Base-by-base conservation (phyloP, 192 early-diverging fungal genomes). In the Backusella morwellensis region DNA sequence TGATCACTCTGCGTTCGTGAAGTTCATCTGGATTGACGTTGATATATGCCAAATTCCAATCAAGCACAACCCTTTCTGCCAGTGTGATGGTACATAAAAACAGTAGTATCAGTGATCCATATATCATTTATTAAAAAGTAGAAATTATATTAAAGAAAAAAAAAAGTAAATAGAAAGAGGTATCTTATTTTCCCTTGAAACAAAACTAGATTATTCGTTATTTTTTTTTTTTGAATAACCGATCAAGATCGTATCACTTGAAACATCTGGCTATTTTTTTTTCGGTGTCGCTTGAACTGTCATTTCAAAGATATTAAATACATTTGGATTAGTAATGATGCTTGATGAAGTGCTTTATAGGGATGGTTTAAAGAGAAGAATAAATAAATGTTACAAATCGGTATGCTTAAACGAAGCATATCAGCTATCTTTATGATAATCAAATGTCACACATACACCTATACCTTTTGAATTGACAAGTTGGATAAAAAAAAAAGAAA, bases 21-120 rank as follows among this genome's bases (percentile, higher is more conserved):
- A 88, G 77, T 29, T 90, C 91, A 82, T 95, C 92, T 3, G 92
- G 92, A 68, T 91, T 91, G 2, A 85, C 87, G 15, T 72, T 82
- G 12, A 88, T 84, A 44, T 91, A 91, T 14, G 84, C 85, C 74
- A 93, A 84, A 77, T 92, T 86, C 92, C 92, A 93, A 84, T 92
- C 79, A 81, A 87, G 86, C 21, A 79, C 85, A 50, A 92, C 89
- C 36, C 85, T 84, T 14, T 85, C 89, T 79, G 88, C 89, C 66
- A 56, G 72, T 67, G 75, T 72, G 14, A 68, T 68, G 8, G 34
- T 3, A 35, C 14, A 32, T n/a, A 68, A n/a, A 19, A 12, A 34
- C 32, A 68, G 19, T 34, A 36, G 0, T 68, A 68, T 35, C n/a
- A 68, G 5, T 35, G n/a, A 35, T 35, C 67, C 32, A 32, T 35